Conservation (phyloP, 2,329 filamentous ascomycete species). For the Lasiodiplodia theobromae region DNA sequence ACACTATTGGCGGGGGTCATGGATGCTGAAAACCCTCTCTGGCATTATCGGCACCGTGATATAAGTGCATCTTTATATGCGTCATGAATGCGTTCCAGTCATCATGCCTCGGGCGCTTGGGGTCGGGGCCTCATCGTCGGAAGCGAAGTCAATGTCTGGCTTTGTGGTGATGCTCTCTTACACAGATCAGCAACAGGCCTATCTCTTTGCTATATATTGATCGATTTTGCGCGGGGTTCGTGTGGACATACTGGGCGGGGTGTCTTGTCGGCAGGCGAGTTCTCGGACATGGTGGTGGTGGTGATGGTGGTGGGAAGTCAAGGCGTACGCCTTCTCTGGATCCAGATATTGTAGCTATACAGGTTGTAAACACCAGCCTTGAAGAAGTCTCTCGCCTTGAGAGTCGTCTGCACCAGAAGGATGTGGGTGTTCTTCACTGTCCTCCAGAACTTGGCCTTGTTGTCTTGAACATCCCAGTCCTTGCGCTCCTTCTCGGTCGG, state of each 20-base stretch:
- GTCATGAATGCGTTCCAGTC: conserved; percentile 8
- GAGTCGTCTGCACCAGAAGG: too few relatives aligned
- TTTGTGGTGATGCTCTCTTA: conserved; percentile 34
- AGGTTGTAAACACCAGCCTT: not conserved
- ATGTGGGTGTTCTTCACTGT: not conserved
- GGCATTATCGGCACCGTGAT: too few relatives aligned
- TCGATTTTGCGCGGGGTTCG: conserved; percentile 27
- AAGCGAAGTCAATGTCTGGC: conserved; percentile 59
- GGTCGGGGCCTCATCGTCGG: conserved; percentile 58
- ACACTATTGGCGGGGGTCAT: not conserved
- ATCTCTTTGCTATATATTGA: conserved; percentile 35
- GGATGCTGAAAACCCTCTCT: not conserved
- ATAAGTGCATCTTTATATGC: not conserved
- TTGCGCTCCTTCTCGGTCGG: not conserved
- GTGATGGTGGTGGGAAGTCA: not conserved
- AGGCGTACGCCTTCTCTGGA: not conserved
- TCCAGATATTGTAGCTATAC: not conserved
- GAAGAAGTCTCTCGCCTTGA: not conserved
- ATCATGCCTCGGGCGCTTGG: conserved; percentile 15
- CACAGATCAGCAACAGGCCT: conserved; percentile 32
- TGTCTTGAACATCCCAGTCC: not conserved
- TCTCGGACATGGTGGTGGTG: conserved; percentile 29
- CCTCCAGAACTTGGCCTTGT: not conserved
- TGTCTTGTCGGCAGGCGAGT: conserved; percentile 31
- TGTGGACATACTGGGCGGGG: conserved; percentile 23